Percentiles rank a stretch among this genome's conserved stretches.
phyloP scores from a whole-genome alignment of 1,284 basidiomycete genomes.

The Boletellus deceptivus region DNA sequence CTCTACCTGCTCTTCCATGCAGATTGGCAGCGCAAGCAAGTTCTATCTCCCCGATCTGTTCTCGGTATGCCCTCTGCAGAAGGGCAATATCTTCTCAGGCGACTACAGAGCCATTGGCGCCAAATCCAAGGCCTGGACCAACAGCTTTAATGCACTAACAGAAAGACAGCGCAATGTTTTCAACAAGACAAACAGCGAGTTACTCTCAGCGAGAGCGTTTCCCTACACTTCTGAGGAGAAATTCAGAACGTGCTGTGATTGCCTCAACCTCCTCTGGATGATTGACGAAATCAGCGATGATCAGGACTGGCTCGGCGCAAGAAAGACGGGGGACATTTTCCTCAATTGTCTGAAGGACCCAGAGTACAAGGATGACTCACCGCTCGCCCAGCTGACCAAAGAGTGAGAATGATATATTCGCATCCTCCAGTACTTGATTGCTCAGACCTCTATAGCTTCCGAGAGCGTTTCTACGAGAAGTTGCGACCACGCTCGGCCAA shows the following conservation, averaged over 20 bases:
- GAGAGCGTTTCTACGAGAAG: slow-evolving; percentile 44
- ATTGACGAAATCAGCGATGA: slow-evolving; percentile 72
- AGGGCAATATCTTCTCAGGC: slow-evolving; percentile 5
- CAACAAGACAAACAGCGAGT: slow-evolving; percentile 56
- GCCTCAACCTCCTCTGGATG: slow-evolving; percentile 65
- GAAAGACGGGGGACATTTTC: slow-evolving; percentile 51
- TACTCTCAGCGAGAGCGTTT: slow-evolving; percentile 62
- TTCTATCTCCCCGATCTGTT: slow-evolving; percentile 14
- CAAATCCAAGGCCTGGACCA: slow-evolving; percentile 62
- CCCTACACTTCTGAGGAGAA: slow-evolving; percentile 57
- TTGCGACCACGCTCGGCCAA: slow-evolving; percentile 42
- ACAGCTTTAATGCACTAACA: slow-evolving; percentile 56
- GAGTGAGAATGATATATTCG: slow-evolving; percentile 45
- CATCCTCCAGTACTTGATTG: neutral
- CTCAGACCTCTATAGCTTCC: slow-evolving; percentile 42
- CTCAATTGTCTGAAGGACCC: slow-evolving; percentile 52
- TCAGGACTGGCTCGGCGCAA: slow-evolving; percentile 55
- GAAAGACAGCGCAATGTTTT: slow-evolving; percentile 62
- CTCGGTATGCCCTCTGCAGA: slow-evolving; percentile 6
- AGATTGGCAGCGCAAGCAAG: neutral
- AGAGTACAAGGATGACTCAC: slow-evolving; percentile 53
- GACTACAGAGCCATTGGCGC: slow-evolving; percentile 27
- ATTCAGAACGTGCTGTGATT: slow-evolving; percentile 62
- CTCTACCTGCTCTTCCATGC: slow-evolving; percentile 3
- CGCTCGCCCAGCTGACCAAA: slow-evolving; percentile 56